Base-by-base conservation (phyloP, 768 basidiomycete species). In the Hemileccinum rubropunctum region DNA sequence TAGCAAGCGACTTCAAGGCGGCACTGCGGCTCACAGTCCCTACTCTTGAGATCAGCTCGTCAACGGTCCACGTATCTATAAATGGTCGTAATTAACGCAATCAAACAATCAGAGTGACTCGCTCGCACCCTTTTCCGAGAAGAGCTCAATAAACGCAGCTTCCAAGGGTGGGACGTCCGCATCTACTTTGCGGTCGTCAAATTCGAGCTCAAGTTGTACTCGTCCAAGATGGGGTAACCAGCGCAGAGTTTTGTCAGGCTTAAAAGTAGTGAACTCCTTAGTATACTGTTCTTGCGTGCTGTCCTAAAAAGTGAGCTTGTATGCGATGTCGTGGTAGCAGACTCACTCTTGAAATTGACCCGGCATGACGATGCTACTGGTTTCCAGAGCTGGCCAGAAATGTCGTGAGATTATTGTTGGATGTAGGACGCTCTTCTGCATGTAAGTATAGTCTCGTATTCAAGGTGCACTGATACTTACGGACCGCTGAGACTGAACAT, bases 151-250 rank as follows among this genome's bases (percentile, higher is more conserved):
- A 51, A 95, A 81, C 1, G 91, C 88, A 9, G 95, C 97, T 63
- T 98, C 95, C 17, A 98, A 68, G 0, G 94, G 91, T 1, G 84
- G 83, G 4, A 91, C 91, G 37, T 91, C 84, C 3, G 80, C 81
- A 18, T 81, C 80, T 30, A 97, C 51, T 4, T 72, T 81, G 12
- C 92, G 84, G 64, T 98, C 95, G 58, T 84, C 77, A 3, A 98
- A 75, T 60, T 92, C 82, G 7, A 98, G 71, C 47, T 91, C 84
- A 45, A 99, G 66, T 32, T 81, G 76, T 34, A 95, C 81, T 2
- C 84, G 90, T 0, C 97, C 95, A 12, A 97, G 79, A 62, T 95
- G 88, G 10, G 92, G 86, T 6, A 98, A 66, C 88, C 92, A 98
- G 41, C 83, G 81, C 30, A 99, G 78, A 52, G 78, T 81, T 73